A percentile compares a stretch with the other conserved stretches of the same genome.
Conservation (phyloP, 768 basidiomycete species). For the Candolleomyces efflorescens region DNA sequence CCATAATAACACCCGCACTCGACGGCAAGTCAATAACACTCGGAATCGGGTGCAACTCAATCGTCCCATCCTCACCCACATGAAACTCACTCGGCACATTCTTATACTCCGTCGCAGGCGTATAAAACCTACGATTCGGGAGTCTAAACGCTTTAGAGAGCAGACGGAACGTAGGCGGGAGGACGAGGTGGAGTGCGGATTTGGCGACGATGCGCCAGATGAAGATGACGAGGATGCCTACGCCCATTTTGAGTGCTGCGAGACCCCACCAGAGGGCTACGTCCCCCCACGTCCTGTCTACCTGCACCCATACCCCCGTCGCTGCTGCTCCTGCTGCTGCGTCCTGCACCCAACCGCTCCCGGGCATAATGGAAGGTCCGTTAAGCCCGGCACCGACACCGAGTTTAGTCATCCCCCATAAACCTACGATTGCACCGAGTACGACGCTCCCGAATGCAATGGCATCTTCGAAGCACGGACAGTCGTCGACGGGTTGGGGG, state of each 20-base stretch:
- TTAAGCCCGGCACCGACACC: slow-evolving; percentile 30
- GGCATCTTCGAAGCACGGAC: slow-evolving; percentile 97
- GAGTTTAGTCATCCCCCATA: slow-evolving; percentile 55
- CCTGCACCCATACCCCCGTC: slow-evolving; percentile 30
- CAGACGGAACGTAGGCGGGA: slow-evolving; percentile 83
- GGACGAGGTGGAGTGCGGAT: slow-evolving; percentile 60
- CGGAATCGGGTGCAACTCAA: slow-evolving; percentile 68
- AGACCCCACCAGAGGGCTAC: slow-evolving; percentile 42
- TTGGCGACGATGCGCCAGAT: slow-evolving; percentile 88
- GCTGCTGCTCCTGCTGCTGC: too few species aligned
- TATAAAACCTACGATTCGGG: slow-evolving; percentile 85
- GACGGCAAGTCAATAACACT: slow-evolving; percentile 78
- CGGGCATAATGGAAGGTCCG: slow-evolving; percentile 46
- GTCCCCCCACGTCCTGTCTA: slow-evolving; percentile 35
- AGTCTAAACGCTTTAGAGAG: slow-evolving; percentile 64
- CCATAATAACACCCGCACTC: slow-evolving; percentile 33
- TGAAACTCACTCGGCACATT: slow-evolving; percentile 56
- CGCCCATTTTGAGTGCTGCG: slow-evolving; percentile 42
- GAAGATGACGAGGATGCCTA: slow-evolving; percentile 79
- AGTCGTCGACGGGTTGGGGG: slow-evolving; percentile 93
- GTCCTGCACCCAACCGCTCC: slow-evolving; percentile 42
- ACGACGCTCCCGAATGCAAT: slow-evolving; percentile 89
- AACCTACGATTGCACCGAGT: slow-evolving; percentile 63
- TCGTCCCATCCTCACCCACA: slow-evolving; percentile 29
- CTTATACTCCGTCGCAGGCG: slow-evolving; percentile 85